Evolutionary conservation across 139 green algal genomes (phyloP).

Genomic region (Micromonas pusilla): DNA sequence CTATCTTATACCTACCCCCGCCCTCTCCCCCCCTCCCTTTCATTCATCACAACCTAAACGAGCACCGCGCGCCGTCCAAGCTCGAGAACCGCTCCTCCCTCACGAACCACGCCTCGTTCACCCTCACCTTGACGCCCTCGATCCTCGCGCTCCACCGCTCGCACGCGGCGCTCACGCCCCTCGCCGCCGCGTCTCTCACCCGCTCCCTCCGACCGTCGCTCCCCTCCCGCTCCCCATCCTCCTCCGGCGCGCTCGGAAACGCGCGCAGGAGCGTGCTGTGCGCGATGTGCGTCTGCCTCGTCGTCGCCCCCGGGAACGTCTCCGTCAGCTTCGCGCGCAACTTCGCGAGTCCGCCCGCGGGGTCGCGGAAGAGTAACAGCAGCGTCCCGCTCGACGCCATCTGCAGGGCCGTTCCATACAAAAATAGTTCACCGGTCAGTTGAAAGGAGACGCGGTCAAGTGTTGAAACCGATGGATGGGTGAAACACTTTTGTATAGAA

Average conservation of each 20-base stretch:
- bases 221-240: no score
- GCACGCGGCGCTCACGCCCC: background rate
- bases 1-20: no score
- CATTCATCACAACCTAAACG: background rate
- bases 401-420: no score
- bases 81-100: background rate
- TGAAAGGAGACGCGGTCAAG: no score
- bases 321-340: background rate
- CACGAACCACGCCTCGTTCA: background rate
- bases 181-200: background rate
- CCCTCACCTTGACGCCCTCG: background rate
- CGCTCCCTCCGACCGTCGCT: no score
- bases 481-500: no score
- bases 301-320: background rate
- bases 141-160: background rate
- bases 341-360: background rate
- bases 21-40: no score
- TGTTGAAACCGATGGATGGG: no score
- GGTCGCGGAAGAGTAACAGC: constrained; percentile 11
- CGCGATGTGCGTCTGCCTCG: background rate
- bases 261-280: constrained; percentile 3
- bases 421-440: no score
- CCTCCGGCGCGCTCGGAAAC: constrained; percentile 9
- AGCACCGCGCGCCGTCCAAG: background rate
- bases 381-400: background rate